These are phyloP conservation scores for Nephelium lappaceum DNA, from an alignment of 345 rosid species.

Conservation along the genomic window DNA sequence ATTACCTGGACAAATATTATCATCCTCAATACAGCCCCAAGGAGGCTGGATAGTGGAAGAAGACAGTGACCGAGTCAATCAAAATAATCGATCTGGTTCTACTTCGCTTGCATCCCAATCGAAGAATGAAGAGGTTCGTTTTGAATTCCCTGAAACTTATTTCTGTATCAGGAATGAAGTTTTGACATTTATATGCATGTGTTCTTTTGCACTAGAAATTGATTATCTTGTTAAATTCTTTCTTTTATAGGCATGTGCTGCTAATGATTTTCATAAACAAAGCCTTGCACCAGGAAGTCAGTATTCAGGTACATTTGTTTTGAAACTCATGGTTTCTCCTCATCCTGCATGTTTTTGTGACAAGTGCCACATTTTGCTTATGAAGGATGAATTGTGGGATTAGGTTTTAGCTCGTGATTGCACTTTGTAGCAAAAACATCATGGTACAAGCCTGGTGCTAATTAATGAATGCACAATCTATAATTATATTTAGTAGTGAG, in stretches of 20 bases:
- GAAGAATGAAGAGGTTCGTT: conserved; percentile 78
- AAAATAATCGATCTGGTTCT: conserved; percentile 37
- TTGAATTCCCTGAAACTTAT: conserved; percentile 16
- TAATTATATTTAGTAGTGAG: conserved; percentile 10
- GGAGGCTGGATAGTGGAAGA: conserved; percentile 85
- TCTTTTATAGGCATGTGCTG: conserved; percentile 44
- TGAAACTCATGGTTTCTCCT: not conserved
- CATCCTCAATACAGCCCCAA: conserved; percentile 46
- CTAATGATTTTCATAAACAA: conserved; percentile 49
- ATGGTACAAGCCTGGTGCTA: not conserved
- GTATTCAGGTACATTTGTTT: conserved; percentile 43
- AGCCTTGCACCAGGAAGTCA: conserved; percentile 45
- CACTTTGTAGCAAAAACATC: not conserved
- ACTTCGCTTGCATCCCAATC: conserved; percentile 46
- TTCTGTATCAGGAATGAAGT: conserved; percentile 7
- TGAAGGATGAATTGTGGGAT: not conserved
- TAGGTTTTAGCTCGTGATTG: not conserved
- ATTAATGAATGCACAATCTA: not conserved
- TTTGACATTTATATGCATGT: not conserved
- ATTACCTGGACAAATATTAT: conserved; percentile 48
- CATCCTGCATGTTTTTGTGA: not conserved
- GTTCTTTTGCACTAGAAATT: conserved; percentile 6
- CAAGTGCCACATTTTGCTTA: not conserved
- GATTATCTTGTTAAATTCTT: conserved; percentile 12
- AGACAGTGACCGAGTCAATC: conserved; percentile 36